Evolutionary conservation across 2,329 filamentous ascomycete genomes (phyloP).

Genomic region (Ophiosphaerella korrae): DNA sequence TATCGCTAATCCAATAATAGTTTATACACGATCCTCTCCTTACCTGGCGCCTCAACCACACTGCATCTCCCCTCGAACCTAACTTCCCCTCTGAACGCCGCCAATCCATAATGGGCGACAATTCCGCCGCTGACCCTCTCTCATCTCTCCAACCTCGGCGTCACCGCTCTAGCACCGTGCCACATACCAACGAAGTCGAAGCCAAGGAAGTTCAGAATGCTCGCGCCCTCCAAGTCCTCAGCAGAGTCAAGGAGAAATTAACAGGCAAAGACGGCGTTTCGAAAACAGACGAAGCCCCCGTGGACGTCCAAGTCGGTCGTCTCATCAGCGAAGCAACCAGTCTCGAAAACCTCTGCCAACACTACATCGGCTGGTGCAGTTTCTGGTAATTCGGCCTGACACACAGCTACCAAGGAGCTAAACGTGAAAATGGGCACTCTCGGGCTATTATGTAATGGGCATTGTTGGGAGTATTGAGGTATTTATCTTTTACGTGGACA

Average conservation of each 20-base stretch:
- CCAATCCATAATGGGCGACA: conserved; percentile 61
- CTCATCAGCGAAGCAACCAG: conserved; percentile 94
- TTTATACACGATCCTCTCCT: conserved; percentile 99
- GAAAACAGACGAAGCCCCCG: conserved; percentile 70
- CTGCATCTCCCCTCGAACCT: conserved; percentile 61
- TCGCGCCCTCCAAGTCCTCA: conserved; percentile 86
- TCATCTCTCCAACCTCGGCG: conserved; percentile 21
- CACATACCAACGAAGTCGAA: conserved; percentile 49
- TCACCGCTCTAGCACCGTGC: conserved; percentile 43
- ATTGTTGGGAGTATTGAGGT: too few species aligned
- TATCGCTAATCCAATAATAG: conserved; percentile 50
- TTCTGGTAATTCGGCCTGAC: conserved; percentile 71
- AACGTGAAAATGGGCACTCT: too few species aligned
- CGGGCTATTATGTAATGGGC: too few species aligned
- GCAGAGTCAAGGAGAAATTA: conserved; percentile 91
- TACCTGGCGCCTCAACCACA: conserved; percentile 83
- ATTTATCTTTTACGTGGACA: too few species aligned
- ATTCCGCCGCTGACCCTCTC: conserved; percentile 4
- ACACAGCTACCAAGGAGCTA: not conserved
- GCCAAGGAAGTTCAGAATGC: conserved; percentile 86
- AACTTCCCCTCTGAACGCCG: conserved; percentile 66
- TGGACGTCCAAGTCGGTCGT: conserved; percentile 90
- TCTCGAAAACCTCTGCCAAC: conserved; percentile 95
- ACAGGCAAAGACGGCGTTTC: conserved; percentile 91
- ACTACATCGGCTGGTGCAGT: conserved; percentile 98